Evolutionary conservation across 805 yeast genomes (phyloP).

Genomic region (Candida tibetensis): DNA sequence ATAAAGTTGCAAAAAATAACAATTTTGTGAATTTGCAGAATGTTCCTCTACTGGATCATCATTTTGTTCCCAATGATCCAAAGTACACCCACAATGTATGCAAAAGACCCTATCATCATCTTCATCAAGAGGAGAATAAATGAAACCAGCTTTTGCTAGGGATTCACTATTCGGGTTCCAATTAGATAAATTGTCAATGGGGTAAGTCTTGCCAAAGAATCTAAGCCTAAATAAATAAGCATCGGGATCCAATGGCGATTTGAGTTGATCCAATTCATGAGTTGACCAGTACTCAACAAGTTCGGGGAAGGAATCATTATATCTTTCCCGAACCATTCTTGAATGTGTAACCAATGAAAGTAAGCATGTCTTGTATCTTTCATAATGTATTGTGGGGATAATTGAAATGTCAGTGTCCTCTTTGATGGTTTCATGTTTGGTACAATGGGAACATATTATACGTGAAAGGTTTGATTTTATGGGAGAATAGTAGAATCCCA

Average conservation of each 20-base stretch:
- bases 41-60: slow-evolving; percentile 69
- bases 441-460: slow-evolving; percentile 58
- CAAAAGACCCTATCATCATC: slow-evolving; percentile 35
- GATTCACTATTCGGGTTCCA: slow-evolving; percentile 5
- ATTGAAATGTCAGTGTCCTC: slow-evolving; percentile 1
- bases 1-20: slow-evolving; percentile 6
- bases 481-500: slow-evolving; percentile 64
- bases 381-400: slow-evolving; percentile 8
- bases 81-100: slow-evolving; percentile 28
- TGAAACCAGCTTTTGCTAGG: slow-evolving; percentile 47
- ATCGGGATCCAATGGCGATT: slow-evolving; percentile 6
- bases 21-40: slow-evolving; percentile 16
- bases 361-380: slow-evolving; percentile 8
- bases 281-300: slow-evolving; percentile 7
- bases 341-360: slow-evolving; percentile 10
- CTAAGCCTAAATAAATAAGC: slow-evolving; percentile 6
- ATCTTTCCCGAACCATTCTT: slow-evolving; percentile 6
- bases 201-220: slow-evolving; percentile 9
- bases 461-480: slow-evolving; percentile 44
- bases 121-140: slow-evolving; percentile 28
- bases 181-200: slow-evolving; percentile 2
- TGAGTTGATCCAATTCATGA: slow-evolving; percentile 5
- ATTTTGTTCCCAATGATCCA: slow-evolving; percentile 52
- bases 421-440: slow-evolving; percentile 11
- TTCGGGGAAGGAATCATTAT: not conserved